Conservation (phyloP, 371 early-diverging fungal genomes). For the Coemansia sp. region DNA sequence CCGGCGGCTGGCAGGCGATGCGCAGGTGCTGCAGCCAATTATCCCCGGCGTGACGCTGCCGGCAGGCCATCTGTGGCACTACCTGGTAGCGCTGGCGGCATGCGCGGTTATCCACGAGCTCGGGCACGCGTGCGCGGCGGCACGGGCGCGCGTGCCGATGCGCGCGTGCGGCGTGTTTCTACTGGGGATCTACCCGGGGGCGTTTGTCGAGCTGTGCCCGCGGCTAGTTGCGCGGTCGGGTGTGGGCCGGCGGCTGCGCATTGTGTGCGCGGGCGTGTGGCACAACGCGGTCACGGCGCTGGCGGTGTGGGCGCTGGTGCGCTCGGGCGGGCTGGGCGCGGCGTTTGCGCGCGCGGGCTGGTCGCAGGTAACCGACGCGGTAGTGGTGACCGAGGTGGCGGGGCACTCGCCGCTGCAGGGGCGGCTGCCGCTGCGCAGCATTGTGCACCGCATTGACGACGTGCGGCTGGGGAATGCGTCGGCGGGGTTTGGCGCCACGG, state of each 20-base stretch:
- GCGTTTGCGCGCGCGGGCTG: conserved; percentile 32
- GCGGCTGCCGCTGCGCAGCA: conserved; percentile 25
- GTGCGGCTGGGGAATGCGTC: background rate
- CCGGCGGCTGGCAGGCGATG: background rate
- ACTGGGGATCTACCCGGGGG: conserved; percentile 77
- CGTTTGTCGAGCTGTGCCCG: conserved; percentile 76
- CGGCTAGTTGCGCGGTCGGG: conserved; percentile 49
- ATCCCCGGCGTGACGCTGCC: conserved; percentile 85
- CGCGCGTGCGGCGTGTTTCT: conserved; percentile 72
- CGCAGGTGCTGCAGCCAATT: conserved; percentile 25
- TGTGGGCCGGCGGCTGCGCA: conserved; percentile 56
- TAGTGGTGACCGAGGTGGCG: conserved; percentile 20
- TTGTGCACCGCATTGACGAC: conserved; percentile 27
- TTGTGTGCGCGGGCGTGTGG: conserved; percentile 85
- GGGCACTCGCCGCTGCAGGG: conserved; percentile 26
- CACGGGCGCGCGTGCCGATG: conserved; percentile 62
- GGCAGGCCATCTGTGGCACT: conserved; percentile 68
- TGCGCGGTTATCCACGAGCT: conserved; percentile 76
- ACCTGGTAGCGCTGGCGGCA: conserved; percentile 62
- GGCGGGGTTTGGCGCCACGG: conserved; percentile 4
- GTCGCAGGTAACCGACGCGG: conserved; percentile 10
- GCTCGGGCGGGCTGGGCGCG: conserved; percentile 56
- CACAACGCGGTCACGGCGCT: conserved; percentile 68
- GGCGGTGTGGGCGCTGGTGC: conserved; percentile 53
- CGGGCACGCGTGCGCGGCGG: conserved; percentile 80